These are phyloP conservation scores for Talaromyces sp. DNA, from an alignment of 2,329 filamentous ascomycete species.

Conservation along the genomic window DNA sequence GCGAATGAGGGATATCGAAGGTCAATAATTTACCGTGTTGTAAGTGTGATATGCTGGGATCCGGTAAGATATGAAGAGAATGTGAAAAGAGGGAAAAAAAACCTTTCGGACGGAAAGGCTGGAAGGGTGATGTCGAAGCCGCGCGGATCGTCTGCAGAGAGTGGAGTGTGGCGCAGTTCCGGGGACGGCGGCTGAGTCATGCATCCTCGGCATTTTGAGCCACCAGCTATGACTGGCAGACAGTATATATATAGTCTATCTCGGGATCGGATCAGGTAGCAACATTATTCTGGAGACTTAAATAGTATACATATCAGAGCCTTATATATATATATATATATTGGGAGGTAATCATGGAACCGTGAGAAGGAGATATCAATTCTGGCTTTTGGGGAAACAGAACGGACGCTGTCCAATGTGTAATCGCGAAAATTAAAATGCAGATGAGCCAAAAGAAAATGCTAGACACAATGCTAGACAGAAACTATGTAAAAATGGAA, in stretches of 20 bases:
- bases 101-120: not conserved
- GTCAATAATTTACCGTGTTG: not conserved
- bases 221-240: not conserved
- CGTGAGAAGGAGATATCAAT: constrained; percentile 11
- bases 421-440: constrained; percentile 22
- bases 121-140: constrained; percentile 11
- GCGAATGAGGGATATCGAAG: not conserved
- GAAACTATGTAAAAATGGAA: not conserved
- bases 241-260: too few species aligned
- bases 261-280: too few species aligned
- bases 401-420: constrained; percentile 23
- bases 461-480: constrained; percentile 30
- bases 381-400: constrained; percentile 16
- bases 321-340: not conserved
- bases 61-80: not conserved
- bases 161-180: constrained; percentile 20
- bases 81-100: not conserved
- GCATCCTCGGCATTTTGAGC: not conserved
- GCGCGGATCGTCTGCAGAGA: constrained; percentile 16
- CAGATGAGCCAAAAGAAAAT: constrained; percentile 25
- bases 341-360: not conserved
- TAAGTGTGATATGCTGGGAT: too few species aligned
- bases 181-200: not conserved
- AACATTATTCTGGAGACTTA: too few species aligned
- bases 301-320: not conserved